phyloP scores from a whole-genome alignment of 2,329 filamentous ascomycete genomes.

The Aspergillus fischeri region DNA sequence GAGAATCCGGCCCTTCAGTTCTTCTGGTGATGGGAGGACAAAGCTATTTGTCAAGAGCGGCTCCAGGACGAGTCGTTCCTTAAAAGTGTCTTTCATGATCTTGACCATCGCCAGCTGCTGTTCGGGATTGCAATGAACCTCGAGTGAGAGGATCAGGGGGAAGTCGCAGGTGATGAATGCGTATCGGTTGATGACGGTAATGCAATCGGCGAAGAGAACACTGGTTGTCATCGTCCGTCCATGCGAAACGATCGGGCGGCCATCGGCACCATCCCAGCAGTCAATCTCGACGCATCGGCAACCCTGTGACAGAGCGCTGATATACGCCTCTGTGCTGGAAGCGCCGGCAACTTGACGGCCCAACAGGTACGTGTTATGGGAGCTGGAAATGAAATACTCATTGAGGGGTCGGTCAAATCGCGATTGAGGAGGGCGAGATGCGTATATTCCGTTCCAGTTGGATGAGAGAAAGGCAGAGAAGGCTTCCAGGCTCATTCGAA shows the following conservation, averaged over 20 bases:
- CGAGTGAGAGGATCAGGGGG: slow-evolving; percentile 89
- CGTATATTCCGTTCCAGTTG: slow-evolving; percentile 64
- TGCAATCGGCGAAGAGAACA: slow-evolving; percentile 85
- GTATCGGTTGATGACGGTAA: slow-evolving; percentile 90
- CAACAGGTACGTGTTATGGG: slow-evolving; percentile 94
- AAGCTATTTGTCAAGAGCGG: slow-evolving; percentile 66
- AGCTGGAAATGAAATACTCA: slow-evolving; percentile 97
- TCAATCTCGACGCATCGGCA: slow-evolving; percentile 97
- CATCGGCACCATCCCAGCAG: slow-evolving; percentile 92
- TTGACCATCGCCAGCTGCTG: slow-evolving; percentile 87
- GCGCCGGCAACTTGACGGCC: slow-evolving; percentile 85
- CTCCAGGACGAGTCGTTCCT: slow-evolving; percentile 70
- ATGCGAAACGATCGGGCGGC: slow-evolving; percentile 84
- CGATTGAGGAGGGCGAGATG: slow-evolving; percentile 57
- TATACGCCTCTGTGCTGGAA: slow-evolving; percentile 94
- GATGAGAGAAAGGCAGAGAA: slow-evolving; percentile 77
- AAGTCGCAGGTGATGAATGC: slow-evolving; percentile 85
- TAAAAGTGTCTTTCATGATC: slow-evolving; percentile 82
- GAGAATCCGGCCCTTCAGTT: slow-evolving; percentile 76
- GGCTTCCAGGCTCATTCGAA: slow-evolving; percentile 70
- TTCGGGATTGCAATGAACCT: slow-evolving; percentile 81
- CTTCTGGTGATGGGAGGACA: slow-evolving; percentile 76
- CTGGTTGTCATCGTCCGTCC: slow-evolving; percentile 84
- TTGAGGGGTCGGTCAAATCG: slow-evolving; percentile 79
- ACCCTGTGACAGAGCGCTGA: slow-evolving; percentile 77